Conservation (phyloP, 768 basidiomycete genomes). For the Mycena alexandri region DNA sequence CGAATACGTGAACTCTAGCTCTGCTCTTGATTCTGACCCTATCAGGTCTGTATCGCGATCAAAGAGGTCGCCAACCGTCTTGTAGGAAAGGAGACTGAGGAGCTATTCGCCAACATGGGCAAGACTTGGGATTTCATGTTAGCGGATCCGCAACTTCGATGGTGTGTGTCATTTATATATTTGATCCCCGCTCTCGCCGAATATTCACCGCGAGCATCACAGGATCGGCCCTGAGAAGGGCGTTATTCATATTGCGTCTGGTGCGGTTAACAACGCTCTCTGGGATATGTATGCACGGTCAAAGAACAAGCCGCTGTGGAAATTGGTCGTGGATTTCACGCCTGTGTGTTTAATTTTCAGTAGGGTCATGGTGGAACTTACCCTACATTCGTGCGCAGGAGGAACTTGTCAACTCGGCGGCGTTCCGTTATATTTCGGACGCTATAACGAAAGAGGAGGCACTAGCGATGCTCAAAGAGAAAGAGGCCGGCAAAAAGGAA, state of each 20-base stretch:
- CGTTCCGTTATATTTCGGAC: constrained; percentile 94
- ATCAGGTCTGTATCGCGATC: constrained; percentile 85
- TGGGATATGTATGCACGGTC: constrained; percentile 95
- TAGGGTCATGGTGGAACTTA: background rate
- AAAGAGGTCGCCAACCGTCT: constrained; percentile 84
- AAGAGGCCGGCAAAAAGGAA: constrained; percentile 80
- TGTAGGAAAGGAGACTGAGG: constrained; percentile 84
- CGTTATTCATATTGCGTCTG: constrained; percentile 91
- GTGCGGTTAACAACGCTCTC: constrained; percentile 90
- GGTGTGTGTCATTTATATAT: constrained; percentile 59
- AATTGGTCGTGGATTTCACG: constrained; percentile 91
- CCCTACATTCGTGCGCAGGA: constrained; percentile 59
- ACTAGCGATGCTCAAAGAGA: constrained; percentile 81
- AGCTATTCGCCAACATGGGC: constrained; percentile 91
- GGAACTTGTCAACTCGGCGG: constrained; percentile 79
- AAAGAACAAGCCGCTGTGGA: constrained; percentile 91
- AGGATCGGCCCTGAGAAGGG: constrained; percentile 97
- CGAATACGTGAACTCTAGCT: constrained; percentile 17
- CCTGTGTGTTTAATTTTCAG: constrained; percentile 57
- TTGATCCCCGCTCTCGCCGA: background rate
- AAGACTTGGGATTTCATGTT: constrained; percentile 89
- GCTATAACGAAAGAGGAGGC: constrained; percentile 94
- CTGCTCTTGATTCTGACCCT: constrained; percentile 4
- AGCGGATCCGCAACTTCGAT: constrained; percentile 91
- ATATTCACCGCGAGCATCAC: background rate